These are phyloP conservation scores for Decorospora gaudefroyi DNA, from an alignment of 2,329 filamentous ascomycete genomes.

Conservation along the genomic window DNA sequence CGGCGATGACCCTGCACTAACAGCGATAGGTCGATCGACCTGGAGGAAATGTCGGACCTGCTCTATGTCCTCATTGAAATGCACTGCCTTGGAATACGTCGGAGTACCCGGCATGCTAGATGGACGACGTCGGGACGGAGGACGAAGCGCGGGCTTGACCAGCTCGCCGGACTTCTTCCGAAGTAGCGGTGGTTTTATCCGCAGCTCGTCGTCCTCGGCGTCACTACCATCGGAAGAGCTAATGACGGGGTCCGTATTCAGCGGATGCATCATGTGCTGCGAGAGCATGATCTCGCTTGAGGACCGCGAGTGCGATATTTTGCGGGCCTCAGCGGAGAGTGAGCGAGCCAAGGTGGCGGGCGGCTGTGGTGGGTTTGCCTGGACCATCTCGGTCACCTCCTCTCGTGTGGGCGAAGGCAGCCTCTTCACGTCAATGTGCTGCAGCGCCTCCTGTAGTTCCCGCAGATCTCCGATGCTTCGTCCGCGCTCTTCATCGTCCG, in stretches of 20 bases:
- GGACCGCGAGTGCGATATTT: slow-evolving; percentile 65
- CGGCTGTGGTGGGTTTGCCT: slow-evolving; percentile 18
- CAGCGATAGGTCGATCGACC: slow-evolving; percentile 90
- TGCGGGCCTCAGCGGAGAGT: slow-evolving; percentile 60
- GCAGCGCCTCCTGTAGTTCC: slow-evolving; percentile 81
- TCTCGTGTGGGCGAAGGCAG: slow-evolving; percentile 60
- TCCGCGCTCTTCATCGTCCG: slow-evolving; percentile 78
- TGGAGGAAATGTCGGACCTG: slow-evolving; percentile 95
- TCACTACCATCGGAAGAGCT: slow-evolving; percentile 58
- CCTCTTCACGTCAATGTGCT: slow-evolving; percentile 71
- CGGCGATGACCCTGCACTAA: slow-evolving; percentile 91
- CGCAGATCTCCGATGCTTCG: slow-evolving; percentile 54
- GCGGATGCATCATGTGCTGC: slow-evolving; percentile 48
- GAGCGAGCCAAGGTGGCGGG: slow-evolving; percentile 33
- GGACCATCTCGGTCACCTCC: slow-evolving; percentile 23
- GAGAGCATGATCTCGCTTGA: slow-evolving; percentile 61
- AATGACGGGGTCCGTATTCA: slow-evolving; percentile 52
- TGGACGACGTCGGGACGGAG: slow-evolving; percentile 76
- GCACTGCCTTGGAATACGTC: slow-evolving; percentile 94
- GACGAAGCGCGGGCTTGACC: slow-evolving; percentile 86
- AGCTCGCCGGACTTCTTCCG: slow-evolving; percentile 98
- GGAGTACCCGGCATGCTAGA: slow-evolving; percentile 98
- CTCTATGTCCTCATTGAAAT: slow-evolving; percentile 95
- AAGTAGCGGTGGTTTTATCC: slow-evolving; percentile 83
- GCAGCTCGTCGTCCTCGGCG: slow-evolving; percentile 61